Evolutionary conservation across 257 asterid genomes (phyloP), one percentile per base, ranked within the genome.

Genomic region (Solanum arcanum): DNA sequence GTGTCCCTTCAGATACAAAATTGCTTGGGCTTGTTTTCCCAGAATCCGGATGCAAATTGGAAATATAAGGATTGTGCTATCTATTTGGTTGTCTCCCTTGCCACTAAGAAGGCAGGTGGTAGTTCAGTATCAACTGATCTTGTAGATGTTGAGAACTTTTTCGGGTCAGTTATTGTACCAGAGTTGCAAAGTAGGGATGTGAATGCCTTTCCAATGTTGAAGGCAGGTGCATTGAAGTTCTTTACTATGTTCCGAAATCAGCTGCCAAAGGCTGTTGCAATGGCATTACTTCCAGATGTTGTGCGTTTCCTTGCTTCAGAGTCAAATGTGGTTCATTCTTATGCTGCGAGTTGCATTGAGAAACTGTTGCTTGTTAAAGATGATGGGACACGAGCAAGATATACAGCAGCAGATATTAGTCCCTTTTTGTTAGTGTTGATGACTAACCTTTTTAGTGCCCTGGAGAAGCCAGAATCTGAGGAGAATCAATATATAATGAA

Each of bases 271-370:
- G 91, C 89, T 46, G 88, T 90, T 86, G 99, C 94, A 41, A 83
- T 96, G 88, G 94, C 94, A 23, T 84, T 97, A 91, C 94, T 97
- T 16, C 98, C 98, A 11, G 98, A 96, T 74, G 98, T 97, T 72
- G 94, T 93, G 73, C 94, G 98, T 42, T 95, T 90, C 90, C 95
- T 97, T 64, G 89, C 77, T 82, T 90, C 98, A 1, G 98, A 95
- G 59, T 93, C 98, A 13, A 95, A 95, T 88, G 99, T 96, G 64
- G 99, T 97, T 41, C 99, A 96, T 90, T 96, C 99, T 4, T 97
- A 97, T 92, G 98, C 98, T 33, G 98, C 99, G 70, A 96, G 95
- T 92, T 97, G 99, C 94, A 95, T 97, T 46, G 98, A 96, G 93
- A 94, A 96, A 87, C 98, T 96, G 83, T 89, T 97, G 87, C 90